Evolutionary conservation across 73 alveolate species (phyloP), one percentile per base, ranked within the genome.

Genomic region (Blepharisma japonicum): DNA sequence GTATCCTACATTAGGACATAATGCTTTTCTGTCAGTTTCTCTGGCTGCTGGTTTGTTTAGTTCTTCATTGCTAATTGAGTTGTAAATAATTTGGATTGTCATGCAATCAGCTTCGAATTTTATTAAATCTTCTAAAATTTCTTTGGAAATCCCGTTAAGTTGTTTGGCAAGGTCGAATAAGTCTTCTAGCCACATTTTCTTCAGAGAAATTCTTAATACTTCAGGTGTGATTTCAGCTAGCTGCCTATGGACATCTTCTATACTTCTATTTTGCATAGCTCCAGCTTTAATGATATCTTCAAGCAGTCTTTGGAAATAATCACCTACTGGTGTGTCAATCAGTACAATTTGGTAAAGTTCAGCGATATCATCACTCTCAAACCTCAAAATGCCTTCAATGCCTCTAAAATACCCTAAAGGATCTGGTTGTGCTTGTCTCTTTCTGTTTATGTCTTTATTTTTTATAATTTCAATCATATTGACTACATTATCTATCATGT

Each of bases 391-490:
- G 71, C 94, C 94, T 77, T 95, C 94, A 81, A 96, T 94, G 80
- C 96, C 99, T 48, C 98, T 98, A 91, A 96, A 93, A 91, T 88
- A 93, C 45, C 99, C 99, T 11, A 96, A 90, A 20, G 99, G 99
- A 84, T 96, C 99, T 55, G 89, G 87, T 55, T 96, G 82, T 72
- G 92, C 90, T 45, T 91, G 81, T 56, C 88, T 87, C 4, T 77
- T 80, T 68, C 71, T 71, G 53, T 86, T 86, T 38, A 82, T 89
- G 56, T 89, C 87, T 79, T 88, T 92, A 86, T 96, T 96, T 89
- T 95, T 94, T 38, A 91, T 85, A 47, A 98, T 99, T 83, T 96
- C 99, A 77, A 96, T 93, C 87, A 96, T 90, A 86, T 92, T 94
- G 81, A 96, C 97, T 39, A 96, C 99, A 77, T 96, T 96, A 79